A percentile compares a stretch with the other conserved stretches of the same genome.
Conservation (phyloP, 345 rosid species). For the Turritis glabra region DNA sequence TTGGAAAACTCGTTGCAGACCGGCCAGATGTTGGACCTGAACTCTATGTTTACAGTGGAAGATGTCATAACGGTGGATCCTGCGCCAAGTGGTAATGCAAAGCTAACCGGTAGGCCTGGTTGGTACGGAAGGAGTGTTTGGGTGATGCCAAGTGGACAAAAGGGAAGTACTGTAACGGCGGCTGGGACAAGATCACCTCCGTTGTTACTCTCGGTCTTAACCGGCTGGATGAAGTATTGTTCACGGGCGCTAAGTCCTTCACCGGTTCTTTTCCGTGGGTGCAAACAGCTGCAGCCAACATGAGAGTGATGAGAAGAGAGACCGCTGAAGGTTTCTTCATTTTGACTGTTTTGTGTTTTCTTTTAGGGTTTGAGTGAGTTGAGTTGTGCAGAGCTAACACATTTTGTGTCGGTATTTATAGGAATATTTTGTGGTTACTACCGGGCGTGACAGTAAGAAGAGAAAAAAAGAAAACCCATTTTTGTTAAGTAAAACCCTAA, state of each 20-base stretch:
- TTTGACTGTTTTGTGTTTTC: too few species aligned
- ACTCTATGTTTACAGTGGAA: neutral
- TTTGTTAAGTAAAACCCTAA: too few species aligned
- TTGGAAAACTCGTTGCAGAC: neutral
- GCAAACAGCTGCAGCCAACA: too few species aligned
- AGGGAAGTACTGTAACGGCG: neutral
- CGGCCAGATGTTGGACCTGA: neutral
- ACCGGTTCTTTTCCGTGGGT: too few species aligned
- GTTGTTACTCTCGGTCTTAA: neutral
- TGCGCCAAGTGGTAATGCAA: neutral
- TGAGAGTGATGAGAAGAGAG: too few species aligned
- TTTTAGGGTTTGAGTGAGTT: too few species aligned
- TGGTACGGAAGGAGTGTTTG: neutral
- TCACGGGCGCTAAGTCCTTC: neutral
- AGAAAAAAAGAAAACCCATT: too few species aligned
- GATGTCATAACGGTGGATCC: neutral
- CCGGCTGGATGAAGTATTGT: slow-evolving; percentile 3
- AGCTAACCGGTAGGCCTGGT: neutral
- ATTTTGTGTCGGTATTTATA: too few species aligned
- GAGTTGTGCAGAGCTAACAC: too few species aligned
- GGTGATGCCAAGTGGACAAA: neutral
- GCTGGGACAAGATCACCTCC: slow-evolving; percentile 12
- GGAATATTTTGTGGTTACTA: too few species aligned
- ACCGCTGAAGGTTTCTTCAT: too few species aligned
- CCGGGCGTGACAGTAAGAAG: too few species aligned